These are phyloP conservation scores for Aspergillus carlsbadensis DNA, from an alignment of 495 filamentous ascomycete species.

Conservation along the genomic window DNA sequence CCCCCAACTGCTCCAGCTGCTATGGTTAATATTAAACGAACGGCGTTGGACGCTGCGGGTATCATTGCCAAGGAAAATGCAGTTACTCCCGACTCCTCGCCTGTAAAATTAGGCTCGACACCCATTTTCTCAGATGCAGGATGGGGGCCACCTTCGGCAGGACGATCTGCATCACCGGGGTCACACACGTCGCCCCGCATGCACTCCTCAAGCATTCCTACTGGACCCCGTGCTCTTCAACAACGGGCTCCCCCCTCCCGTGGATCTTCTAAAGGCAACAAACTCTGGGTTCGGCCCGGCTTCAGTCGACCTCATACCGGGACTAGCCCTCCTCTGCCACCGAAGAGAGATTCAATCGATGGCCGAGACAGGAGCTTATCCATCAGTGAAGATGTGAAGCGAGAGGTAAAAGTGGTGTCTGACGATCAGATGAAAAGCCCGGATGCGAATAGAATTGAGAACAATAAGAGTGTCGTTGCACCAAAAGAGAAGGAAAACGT, in stretches of 20 bases:
- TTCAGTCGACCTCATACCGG: constrained; percentile 30
- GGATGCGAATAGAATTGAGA: constrained; percentile 17
- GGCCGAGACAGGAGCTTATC: constrained; percentile 34
- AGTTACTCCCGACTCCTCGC: constrained; percentile 19
- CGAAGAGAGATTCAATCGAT: constrained; percentile 42
- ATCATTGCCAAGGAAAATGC: constrained; percentile 27
- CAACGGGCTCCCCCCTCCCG: constrained; percentile 33
- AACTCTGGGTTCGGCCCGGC: constrained; percentile 61
- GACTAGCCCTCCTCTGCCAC: constrained; percentile 29
- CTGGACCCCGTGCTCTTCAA: constrained; percentile 56
- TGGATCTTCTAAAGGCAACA: constrained; percentile 46
- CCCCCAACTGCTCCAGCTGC: constrained; percentile 45
- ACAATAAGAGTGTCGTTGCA: not conserved
- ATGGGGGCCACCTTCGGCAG: constrained; percentile 29
- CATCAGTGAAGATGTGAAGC: constrained; percentile 20
- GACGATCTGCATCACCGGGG: constrained; percentile 32
- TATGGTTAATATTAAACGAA: no score
- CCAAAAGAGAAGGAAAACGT: constrained; percentile 2
- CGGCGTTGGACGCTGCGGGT: no score
- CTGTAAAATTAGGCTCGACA: constrained; percentile 21
- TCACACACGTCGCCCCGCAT: constrained; percentile 49
- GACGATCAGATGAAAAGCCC: constrained; percentile 9
- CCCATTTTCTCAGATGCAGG: constrained; percentile 29
- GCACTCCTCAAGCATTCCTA: constrained; percentile 54
- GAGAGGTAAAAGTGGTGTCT: constrained; percentile 14